Conservation (phyloP, 1,139 yeast genomes). For the Suhomyces bokatorum region DNA sequence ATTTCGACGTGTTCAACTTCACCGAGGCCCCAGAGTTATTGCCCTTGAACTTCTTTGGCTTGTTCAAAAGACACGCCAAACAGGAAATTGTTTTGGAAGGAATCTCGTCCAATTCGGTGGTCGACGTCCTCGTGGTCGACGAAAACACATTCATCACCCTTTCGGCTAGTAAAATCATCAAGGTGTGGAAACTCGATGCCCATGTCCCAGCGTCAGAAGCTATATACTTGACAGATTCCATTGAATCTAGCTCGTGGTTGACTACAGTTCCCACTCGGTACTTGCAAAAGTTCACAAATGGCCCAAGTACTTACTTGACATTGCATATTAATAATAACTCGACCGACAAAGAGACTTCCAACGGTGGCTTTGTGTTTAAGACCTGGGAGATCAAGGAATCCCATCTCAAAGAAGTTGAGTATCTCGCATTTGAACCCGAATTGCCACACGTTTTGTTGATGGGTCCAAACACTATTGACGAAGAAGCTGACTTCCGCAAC, state of each 20-base stretch:
- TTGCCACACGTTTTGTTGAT: constrained; percentile 22
- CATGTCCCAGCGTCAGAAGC: constrained; percentile 27
- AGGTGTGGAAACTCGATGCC: constrained; percentile 54
- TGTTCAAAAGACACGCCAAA: constrained; percentile 19
- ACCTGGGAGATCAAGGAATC: constrained; percentile 22
- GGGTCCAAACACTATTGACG: constrained; percentile 1
- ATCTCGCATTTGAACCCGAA: constrained; percentile 30
- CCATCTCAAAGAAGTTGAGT: constrained; percentile 29
- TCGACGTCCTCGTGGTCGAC: constrained; percentile 27
- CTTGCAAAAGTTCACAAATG: constrained; percentile 20
- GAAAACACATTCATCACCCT: constrained; percentile 21
- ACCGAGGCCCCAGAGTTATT: constrained; percentile 55
- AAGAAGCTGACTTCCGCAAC: constrained; percentile 12
- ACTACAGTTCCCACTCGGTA: constrained; percentile 35
- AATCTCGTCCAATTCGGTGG: constrained; percentile 32
- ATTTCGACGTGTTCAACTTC: constrained; percentile 54
- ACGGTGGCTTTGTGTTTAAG: constrained; percentile 28
- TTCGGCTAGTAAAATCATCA: constrained; percentile 50
- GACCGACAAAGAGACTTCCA: constrained; percentile 8
- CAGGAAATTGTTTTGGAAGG: constrained; percentile 28
- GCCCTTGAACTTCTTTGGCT: constrained; percentile 36
- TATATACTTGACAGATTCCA: constrained; percentile 18
- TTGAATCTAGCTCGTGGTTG: constrained; percentile 29
- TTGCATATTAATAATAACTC: constrained; percentile 17
- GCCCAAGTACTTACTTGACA: constrained; percentile 19